Evolutionary conservation across 768 basidiomycete species (phyloP), one percentile per base, ranked within the genome.

Genomic region (Boletus vinaceobasis): DNA sequence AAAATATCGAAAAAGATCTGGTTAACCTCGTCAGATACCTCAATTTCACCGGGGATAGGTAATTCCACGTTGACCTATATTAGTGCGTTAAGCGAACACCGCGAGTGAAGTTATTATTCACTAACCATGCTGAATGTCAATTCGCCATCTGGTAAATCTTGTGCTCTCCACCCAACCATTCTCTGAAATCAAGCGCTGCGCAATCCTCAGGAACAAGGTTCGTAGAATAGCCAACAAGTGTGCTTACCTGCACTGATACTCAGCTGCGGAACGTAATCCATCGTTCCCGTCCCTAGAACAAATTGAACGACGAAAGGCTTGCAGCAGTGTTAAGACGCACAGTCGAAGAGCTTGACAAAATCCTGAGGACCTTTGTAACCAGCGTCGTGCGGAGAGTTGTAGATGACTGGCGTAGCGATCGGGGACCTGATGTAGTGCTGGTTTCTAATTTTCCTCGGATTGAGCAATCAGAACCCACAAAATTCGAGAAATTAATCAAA

Each of bases 151-250:
- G 71, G 59, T 80, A 82, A 55, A 94, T 93, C 43, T 75, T 77
- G 26, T 78, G 68, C 67, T 94, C 91, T 7, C 92, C 90, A 1
- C 92, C 91, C 2, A 92, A 69, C 73, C 80, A 80, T 54, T 78
- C 64, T 29, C 92, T 81, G 72, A 93, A 93, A 31, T 84, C 79
- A 5, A 92, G 66, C 0, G 90, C 91, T 85, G 48, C 21, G 21
- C 27, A 14, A 29, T 49, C n/a, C 29, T 61, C 47, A 55, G 62
- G 37, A 45, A 39, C 40, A 45, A 52, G 1, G 14, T 23, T 21
- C 27, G 9, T n/a, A 13, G 17, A 33, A 19, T 27, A 36, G 26
- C n/a, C 11, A 46, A 15, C 26, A 40, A 39, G 7, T 29, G 5
- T 48, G 31, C 55, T 53, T 50, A 84, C 85, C 85, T 60, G 80